Conservation (phyloP, 495 filamentous ascomycete species). For the Penicillium desertorum region DNA sequence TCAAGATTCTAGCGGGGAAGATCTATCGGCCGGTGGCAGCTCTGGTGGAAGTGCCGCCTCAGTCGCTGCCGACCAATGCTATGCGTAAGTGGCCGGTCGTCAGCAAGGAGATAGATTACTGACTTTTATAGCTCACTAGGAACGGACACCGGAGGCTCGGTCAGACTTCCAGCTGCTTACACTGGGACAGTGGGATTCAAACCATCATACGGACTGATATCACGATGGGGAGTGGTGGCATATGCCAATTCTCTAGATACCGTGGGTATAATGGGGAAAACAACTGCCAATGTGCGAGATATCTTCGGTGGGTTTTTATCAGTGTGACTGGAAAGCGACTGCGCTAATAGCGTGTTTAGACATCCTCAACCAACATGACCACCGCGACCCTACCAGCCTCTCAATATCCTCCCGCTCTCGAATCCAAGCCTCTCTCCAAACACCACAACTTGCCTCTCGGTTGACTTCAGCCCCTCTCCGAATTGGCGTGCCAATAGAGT, state of each 20-base stretch:
- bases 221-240: slow-evolving; percentile 85
- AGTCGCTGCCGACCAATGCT: slow-evolving; percentile 67
- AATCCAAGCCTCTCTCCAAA: slow-evolving; percentile 33
- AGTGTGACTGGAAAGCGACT: neutral
- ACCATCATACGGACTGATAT: slow-evolving; percentile 82
- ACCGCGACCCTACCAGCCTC: slow-evolving; percentile 75
- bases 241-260: slow-evolving; percentile 97
- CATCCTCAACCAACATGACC: slow-evolving; percentile 61
- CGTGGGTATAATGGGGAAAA: slow-evolving; percentile 71
- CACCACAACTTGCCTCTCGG: slow-evolving; percentile 29
- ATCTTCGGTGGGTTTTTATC: slow-evolving; percentile 53
- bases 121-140: slow-evolving; percentile 63
- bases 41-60: slow-evolving; percentile 93
- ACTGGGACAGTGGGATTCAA: slow-evolving; percentile 88
- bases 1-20: slow-evolving; percentile 23
- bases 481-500: slow-evolving; percentile 82
- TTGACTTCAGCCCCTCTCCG: slow-evolving; percentile 37
- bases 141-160: slow-evolving; percentile 93
- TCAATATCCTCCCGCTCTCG: slow-evolving; percentile 48
- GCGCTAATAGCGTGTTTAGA: slow-evolving; percentile 28
- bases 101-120: neutral
- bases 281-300: slow-evolving; percentile 46
- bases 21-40: slow-evolving; percentile 79
- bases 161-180: slow-evolving; percentile 89
- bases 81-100: slow-evolving; percentile 48